Conservation (phyloP, 257 asterid species). For the Penstemon newberryi region DNA sequence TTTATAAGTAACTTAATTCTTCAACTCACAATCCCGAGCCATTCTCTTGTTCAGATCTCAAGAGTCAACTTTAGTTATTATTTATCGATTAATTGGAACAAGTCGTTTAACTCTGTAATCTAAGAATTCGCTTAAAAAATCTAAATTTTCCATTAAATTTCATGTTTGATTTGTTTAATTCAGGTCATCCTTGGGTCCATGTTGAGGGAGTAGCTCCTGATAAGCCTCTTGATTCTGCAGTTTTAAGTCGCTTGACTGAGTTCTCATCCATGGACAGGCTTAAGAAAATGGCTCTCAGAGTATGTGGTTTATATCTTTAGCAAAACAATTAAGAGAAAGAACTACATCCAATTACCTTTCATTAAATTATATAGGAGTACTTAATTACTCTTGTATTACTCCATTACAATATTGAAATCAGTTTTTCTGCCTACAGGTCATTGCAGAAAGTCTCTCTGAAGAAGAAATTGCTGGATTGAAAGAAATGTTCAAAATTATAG, state of each 20-base stretch:
- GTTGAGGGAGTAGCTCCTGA: conserved; percentile 78
- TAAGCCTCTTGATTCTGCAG: conserved; percentile 81
- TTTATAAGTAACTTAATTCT: too few relatives aligned
- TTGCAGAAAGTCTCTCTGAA: conserved; percentile 53
- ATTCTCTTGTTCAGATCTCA: too few relatives aligned
- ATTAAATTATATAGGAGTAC: too few relatives aligned
- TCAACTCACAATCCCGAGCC: too few relatives aligned
- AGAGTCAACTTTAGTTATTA: not conserved
- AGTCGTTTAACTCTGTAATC: too few relatives aligned
- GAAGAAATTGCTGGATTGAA: conserved; percentile 57
- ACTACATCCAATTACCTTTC: not conserved
- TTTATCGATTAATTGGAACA: too few relatives aligned
- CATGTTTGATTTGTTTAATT: conserved; percentile 10
- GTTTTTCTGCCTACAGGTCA: conserved; percentile 31
- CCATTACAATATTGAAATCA: conserved; percentile 8
- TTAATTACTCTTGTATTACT: too few relatives aligned
- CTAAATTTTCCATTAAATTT: not conserved
- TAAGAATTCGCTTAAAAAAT: not conserved
- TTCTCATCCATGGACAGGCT: conserved; percentile 62
- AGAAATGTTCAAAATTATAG: conserved; percentile 51
- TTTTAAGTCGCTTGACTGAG: conserved; percentile 57
- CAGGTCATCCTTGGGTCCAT: conserved; percentile 87
- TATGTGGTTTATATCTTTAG: conserved; percentile 17
- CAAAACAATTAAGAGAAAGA: not conserved
- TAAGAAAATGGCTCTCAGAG: conserved; percentile 61